These are phyloP conservation scores for Russula brevipes DNA, from an alignment of 768 basidiomycete species.

Conservation along the genomic window DNA sequence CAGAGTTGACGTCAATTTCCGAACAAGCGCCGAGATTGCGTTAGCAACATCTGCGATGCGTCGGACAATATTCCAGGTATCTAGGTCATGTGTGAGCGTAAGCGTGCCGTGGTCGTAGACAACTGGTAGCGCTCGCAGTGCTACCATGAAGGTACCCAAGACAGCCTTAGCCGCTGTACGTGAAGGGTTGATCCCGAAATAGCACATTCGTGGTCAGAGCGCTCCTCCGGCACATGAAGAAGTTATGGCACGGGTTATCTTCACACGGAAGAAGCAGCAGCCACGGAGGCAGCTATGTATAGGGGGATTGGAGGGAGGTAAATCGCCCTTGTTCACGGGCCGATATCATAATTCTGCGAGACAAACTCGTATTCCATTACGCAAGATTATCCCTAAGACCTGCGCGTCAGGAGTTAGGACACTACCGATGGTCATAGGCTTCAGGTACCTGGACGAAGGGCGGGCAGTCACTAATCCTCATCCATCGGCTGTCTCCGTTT, in stretches of 20 bases:
- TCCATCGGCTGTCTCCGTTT: conserved; percentile 42
- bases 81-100: neutral
- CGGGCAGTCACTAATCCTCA: conserved; percentile 32
- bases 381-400: conserved; percentile 8
- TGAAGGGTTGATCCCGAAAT: conserved; percentile 1
- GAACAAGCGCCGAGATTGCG: conserved; percentile 5
- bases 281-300: neutral
- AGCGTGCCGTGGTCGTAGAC: neutral
- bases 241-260: neutral
- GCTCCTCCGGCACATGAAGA: neutral
- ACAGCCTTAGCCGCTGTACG: neutral
- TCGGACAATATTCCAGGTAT: conserved; percentile 5
- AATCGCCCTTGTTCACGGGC: neutral
- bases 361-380: conserved; percentile 16
- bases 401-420: conserved; percentile 1
- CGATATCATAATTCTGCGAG: conserved; percentile 9
- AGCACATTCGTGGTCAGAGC: neutral
- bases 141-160: neutral
- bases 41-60: conserved; percentile 10
- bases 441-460: conserved; percentile 3
- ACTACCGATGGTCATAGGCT: neutral
- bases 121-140: neutral
- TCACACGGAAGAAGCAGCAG: neutral
- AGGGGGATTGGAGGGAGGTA: neutral
- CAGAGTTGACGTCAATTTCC: conserved; percentile 5